phyloP scores from a whole-genome alignment of 2,329 filamentous ascomycete species.

The Cytospora piceicola region DNA sequence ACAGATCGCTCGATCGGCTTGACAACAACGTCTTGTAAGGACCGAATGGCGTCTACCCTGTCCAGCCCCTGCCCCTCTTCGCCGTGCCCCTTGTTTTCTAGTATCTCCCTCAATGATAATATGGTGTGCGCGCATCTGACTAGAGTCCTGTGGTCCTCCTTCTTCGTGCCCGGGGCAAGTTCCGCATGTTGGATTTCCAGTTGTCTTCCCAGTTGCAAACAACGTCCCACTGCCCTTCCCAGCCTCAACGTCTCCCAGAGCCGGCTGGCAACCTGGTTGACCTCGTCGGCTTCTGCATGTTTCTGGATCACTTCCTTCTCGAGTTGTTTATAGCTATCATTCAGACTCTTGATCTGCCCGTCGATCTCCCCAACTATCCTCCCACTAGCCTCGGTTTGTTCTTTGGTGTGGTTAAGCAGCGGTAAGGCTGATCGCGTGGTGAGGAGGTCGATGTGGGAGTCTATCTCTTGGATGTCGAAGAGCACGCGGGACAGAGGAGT shows the following conservation, averaged over 20 bases:
- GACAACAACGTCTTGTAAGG: conserved; percentile 69
- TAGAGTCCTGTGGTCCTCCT: conserved; percentile 76
- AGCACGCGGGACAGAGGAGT: conserved; percentile 91
- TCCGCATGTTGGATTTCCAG: conserved; percentile 85
- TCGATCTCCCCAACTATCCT: conserved; percentile 78
- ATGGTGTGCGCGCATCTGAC: conserved; percentile 83
- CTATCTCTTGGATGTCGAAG: conserved; percentile 96
- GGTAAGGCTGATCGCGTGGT: conserved; percentile 84
- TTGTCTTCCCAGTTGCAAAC: conserved; percentile 80
- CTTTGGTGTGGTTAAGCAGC: conserved; percentile 75
- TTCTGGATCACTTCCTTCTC: conserved; percentile 85
- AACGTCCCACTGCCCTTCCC: conserved; percentile 75
- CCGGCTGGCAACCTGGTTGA: conserved; percentile 74
- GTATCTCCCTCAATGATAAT: conserved; percentile 73
- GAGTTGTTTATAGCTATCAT: conserved; percentile 82
- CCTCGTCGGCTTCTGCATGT: conserved; percentile 83
- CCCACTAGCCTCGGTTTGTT: conserved; percentile 73
- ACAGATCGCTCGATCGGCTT: conserved; percentile 74
- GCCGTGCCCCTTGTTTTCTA: conserved; percentile 67
- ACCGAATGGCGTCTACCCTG: conserved; percentile 71
- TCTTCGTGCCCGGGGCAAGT: conserved; percentile 52
- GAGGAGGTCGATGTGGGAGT: conserved; percentile 90
- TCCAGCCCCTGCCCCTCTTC: conserved; percentile 80
- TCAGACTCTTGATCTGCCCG: conserved; percentile 76
- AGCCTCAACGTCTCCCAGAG: conserved; percentile 81